Evolutionary conservation across 1,284 basidiomycete genomes (phyloP), one percentile per base, ranked within the genome.

Genomic region (Boletellus deceptivus): DNA sequence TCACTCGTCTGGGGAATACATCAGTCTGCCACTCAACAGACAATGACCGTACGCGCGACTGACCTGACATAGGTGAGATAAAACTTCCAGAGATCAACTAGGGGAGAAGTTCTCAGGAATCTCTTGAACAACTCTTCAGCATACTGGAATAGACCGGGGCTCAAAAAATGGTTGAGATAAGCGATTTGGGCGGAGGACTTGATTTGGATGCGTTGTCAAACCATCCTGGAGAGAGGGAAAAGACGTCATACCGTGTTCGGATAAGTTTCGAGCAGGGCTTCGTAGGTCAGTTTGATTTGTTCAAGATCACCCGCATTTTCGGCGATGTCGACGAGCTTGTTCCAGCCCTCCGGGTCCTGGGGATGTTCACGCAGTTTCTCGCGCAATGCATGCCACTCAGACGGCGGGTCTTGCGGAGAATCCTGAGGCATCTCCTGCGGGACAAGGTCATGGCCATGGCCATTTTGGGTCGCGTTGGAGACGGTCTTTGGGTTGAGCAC

Each of bases 41-140:
- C 10, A 10, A 11, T 2, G 9, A 1, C 29, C 25, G 8, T 25
- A 4, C 29, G 11, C 10, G 11, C 3, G 48, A 74, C 80, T 65
- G 64, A 89, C 80, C 89, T 80, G 60, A 93, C 87, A 66, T 91
- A 93, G 42, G 78, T 84, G 59, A 93, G 74, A 67, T 93, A 94
- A 65, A 87, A 90, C 61, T 83, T 86, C 88, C 91, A 94, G 1
- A 96, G 74, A 53, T 93, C 90, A 53, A 93, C 89, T 40, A 86
- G 87, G 6, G 90, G 86, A 0, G 92, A 93, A 2, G 80, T 80
- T 65, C 84, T 84, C 56, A 96, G 71, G 68, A 90, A 95, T 46
- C 83, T 79, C 60, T 85, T 86, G 75, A 96, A 95, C 18, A 93
- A 70, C 16, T 79, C 76, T 72, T 91, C 86, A 27, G 86, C 89